Percentiles rank a stretch among this genome's conserved stretches.
These are phyloP conservation scores for Lycium barbarum DNA, from an alignment of 257 asterid genomes.

Conservation along the genomic window DNA sequence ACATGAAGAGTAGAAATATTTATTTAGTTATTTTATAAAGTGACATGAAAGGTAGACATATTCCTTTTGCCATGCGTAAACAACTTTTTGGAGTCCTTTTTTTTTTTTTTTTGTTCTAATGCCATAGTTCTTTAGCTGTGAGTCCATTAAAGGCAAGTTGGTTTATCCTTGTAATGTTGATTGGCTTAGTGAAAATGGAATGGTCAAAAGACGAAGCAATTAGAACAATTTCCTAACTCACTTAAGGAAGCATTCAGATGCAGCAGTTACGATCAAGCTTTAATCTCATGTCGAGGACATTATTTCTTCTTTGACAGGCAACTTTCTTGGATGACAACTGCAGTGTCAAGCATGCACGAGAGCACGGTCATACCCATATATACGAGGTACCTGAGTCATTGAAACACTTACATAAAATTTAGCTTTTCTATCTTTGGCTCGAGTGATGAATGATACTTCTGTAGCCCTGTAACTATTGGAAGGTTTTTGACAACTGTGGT, in stretches of 20 bases:
- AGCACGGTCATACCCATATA: conserved; percentile 92
- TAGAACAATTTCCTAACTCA: no score
- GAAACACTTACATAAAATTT: not conserved
- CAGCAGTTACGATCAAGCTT: not conserved
- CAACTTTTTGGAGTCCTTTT: not conserved
- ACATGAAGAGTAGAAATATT: not conserved
- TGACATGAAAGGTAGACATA: not conserved
- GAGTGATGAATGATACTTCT: not conserved
- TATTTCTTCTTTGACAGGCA: conserved; percentile 64
- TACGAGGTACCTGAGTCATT: conserved; percentile 61
- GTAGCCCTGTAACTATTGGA: conserved; percentile 5
- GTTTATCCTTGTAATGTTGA: not conserved
- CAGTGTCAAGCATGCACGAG: conserved; percentile 81
- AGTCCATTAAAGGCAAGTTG: not conserved
- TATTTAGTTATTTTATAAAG: not conserved
- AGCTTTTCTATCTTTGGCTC: conserved; percentile 1
- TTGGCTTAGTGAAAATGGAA: not conserved
- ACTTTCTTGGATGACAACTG: conserved; percentile 86
- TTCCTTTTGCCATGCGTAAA: not conserved
- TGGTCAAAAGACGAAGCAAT: not conserved
- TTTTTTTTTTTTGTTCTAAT: not conserved
- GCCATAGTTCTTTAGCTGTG: not conserved
- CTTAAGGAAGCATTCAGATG: not conserved
- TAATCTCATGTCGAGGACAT: not conserved
- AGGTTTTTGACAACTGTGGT: not conserved